A percentile compares a stretch with the other conserved stretches of the same genome.
Conservation (phyloP, 2,329 filamentous ascomycete genomes). For the Penicillium sp. region DNA sequence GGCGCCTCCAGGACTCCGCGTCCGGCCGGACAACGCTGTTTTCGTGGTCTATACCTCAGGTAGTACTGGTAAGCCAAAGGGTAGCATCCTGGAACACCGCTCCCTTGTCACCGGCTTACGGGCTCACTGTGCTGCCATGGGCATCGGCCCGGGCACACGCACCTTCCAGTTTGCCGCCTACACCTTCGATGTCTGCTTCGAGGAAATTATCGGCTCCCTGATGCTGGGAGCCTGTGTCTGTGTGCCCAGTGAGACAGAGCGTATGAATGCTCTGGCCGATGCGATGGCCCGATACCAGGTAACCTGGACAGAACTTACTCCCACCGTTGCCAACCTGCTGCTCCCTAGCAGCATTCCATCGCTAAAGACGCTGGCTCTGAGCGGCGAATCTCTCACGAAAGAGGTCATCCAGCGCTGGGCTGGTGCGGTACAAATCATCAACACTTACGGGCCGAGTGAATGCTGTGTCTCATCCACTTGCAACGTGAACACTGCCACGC, state of each 20-base stretch:
- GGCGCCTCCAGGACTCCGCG: background rate
- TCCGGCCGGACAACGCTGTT: background rate
- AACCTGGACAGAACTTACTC: slow-evolving; percentile 49
- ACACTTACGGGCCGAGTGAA: slow-evolving; percentile 7
- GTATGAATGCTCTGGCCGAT: slow-evolving; percentile 18
- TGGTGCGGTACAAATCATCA: background rate
- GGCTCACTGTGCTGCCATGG: slow-evolving; percentile 1
- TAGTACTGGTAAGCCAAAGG: slow-evolving; percentile 3
- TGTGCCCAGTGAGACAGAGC: slow-evolving; percentile 34
- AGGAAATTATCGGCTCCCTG: slow-evolving; percentile 30
- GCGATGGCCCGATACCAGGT: slow-evolving; percentile 11
- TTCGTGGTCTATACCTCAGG: slow-evolving; percentile 4
- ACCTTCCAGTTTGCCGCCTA: slow-evolving; percentile 32
- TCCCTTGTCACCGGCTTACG: background rate
- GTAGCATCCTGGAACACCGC: slow-evolving; percentile 3
- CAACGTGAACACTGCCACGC: background rate
- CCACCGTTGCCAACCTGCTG: slow-evolving; percentile 41
- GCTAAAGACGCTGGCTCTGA: slow-evolving; percentile 30
- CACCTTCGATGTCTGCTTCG: slow-evolving; percentile 33
- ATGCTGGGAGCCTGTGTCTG: slow-evolving; percentile 38
- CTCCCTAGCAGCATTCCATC: background rate
- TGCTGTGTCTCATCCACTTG: slow-evolving; percentile 1
- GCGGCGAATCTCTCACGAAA: slow-evolving; percentile 25
- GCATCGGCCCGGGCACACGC: background rate
- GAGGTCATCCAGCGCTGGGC: slow-evolving; percentile 3